Conservation (phyloP, 1,139 yeast species). For the Geotrichum histeridarum region DNA sequence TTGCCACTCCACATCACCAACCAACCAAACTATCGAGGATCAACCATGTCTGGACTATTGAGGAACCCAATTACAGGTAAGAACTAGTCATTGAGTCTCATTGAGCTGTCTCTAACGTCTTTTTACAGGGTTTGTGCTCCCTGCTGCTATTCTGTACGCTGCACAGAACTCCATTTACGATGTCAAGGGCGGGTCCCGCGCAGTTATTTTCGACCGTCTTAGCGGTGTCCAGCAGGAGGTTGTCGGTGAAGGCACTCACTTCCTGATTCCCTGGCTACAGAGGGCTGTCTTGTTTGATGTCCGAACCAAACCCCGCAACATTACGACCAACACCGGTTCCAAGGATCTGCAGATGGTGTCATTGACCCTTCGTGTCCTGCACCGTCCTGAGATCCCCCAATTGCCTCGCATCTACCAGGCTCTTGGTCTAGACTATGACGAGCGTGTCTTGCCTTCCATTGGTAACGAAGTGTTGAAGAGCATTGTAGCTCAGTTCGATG, state of each 20-base stretch:
- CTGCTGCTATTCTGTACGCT: constrained; percentile 28
- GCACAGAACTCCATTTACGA: constrained; percentile 51
- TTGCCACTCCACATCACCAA: constrained; percentile 1
- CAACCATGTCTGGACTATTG: constrained; percentile 18
- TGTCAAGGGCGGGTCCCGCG: constrained; percentile 93
- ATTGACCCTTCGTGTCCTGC: constrained; percentile 85
- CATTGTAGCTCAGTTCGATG: constrained; percentile 96
- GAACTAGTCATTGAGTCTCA: not conserved
- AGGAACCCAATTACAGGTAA: constrained; percentile 21
- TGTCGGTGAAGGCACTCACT: constrained; percentile 95
- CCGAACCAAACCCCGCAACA: constrained; percentile 83
- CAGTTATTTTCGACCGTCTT: constrained; percentile 89
- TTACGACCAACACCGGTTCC: constrained; percentile 93
- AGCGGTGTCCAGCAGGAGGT: constrained; percentile 82
- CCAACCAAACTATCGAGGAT: not conserved
- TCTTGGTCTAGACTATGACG: constrained; percentile 92
- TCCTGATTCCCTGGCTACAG: constrained; percentile 93
- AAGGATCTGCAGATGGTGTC: constrained; percentile 96
- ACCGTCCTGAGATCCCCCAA: constrained; percentile 81
- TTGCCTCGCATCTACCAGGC: constrained; percentile 85
- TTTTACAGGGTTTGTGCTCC: constrained; percentile 29
- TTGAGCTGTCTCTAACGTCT: not conserved
- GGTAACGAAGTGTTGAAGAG: constrained; percentile 94
- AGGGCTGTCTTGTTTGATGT: constrained; percentile 86
- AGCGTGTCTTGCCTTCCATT: constrained; percentile 92